Percentiles rank a stretch among this genome's conserved stretches.
phyloP scores from a whole-genome alignment of 805 yeast species.

The Metschnikowia bowlesiae region DNA sequence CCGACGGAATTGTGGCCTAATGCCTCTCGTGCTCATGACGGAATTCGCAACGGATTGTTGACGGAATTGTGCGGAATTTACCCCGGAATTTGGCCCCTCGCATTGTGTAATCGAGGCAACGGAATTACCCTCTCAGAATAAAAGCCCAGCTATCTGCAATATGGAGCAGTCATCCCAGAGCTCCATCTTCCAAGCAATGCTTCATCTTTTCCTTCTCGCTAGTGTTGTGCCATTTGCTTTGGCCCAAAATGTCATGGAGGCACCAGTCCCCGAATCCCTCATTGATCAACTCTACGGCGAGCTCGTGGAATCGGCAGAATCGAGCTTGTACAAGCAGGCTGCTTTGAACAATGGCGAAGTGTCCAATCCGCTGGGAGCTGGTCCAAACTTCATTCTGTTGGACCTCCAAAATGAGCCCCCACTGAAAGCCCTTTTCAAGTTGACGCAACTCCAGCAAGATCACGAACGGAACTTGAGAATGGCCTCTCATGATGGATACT shows the following conservation, averaged over 20 bases:
- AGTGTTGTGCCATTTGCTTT: background rate
- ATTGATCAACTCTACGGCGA: slow-evolving; percentile 17
- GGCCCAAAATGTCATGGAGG: background rate
- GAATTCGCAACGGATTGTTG: too few relatives aligned
- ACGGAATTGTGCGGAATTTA: background rate
- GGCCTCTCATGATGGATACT: slow-evolving; percentile 14
- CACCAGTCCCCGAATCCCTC: slow-evolving; percentile 5
- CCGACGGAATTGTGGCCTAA: too few relatives aligned
- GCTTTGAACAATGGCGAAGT: slow-evolving; percentile 3
- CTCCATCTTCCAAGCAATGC: background rate
- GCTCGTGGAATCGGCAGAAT: slow-evolving; percentile 7
- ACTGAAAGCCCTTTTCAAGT: background rate
- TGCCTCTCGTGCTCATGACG: too few relatives aligned
- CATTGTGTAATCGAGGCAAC: background rate
- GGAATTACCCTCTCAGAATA: background rate
- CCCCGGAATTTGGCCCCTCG: background rate
- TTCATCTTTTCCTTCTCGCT: background rate
- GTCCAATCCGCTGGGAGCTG: background rate
- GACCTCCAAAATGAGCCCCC: slow-evolving; percentile 2
- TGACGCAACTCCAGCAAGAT: slow-evolving; percentile 1
- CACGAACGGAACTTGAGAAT: slow-evolving; percentile 4
- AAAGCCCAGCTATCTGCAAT: background rate
- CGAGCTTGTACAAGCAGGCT: slow-evolving; percentile 4
- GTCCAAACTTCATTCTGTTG: background rate
- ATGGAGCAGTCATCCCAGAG: background rate